These are phyloP conservation scores for Brassica nigra DNA, from an alignment of 345 rosid species.

Conservation along the genomic window DNA sequence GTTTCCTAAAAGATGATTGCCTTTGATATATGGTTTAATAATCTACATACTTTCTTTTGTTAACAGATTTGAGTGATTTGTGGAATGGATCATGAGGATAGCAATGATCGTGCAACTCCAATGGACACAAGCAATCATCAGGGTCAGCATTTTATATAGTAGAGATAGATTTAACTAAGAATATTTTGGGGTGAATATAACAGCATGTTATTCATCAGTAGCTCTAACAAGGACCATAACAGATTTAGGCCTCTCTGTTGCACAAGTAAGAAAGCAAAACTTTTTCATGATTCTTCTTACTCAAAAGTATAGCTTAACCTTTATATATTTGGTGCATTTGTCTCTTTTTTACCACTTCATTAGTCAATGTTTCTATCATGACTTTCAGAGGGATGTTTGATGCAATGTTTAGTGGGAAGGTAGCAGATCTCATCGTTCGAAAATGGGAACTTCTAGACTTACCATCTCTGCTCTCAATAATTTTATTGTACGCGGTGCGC, in stretches of 20 bases:
- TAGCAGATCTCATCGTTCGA: conserved; percentile 42
- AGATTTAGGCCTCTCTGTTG: conserved; percentile 34
- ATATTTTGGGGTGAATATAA: background rate
- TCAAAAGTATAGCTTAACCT: background rate
- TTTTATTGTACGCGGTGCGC: background rate
- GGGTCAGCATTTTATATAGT: too few relatives aligned
- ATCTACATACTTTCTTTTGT: too few relatives aligned
- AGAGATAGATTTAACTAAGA: background rate
- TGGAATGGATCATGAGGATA: too few relatives aligned
- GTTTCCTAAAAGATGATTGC: too few relatives aligned
- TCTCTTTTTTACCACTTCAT: conserved; percentile 6
- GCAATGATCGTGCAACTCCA: too few relatives aligned
- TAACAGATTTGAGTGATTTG: too few relatives aligned
- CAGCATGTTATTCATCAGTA: conserved; percentile 52
- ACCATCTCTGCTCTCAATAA: background rate
- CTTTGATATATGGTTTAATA: too few relatives aligned
- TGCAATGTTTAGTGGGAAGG: conserved; percentile 41
- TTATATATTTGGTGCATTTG: background rate
- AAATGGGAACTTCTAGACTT: conserved; percentile 27
- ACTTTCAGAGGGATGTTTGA: conserved; percentile 45
- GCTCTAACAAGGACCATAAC: conserved; percentile 43
- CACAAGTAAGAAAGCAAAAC: background rate
- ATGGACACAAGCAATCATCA: too few relatives aligned
- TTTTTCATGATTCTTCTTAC: background rate
- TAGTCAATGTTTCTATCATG: conserved; percentile 44